Evolutionary conservation across 129 eudicot genomes (phyloP).

Genomic region (Artemisia annua): DNA sequence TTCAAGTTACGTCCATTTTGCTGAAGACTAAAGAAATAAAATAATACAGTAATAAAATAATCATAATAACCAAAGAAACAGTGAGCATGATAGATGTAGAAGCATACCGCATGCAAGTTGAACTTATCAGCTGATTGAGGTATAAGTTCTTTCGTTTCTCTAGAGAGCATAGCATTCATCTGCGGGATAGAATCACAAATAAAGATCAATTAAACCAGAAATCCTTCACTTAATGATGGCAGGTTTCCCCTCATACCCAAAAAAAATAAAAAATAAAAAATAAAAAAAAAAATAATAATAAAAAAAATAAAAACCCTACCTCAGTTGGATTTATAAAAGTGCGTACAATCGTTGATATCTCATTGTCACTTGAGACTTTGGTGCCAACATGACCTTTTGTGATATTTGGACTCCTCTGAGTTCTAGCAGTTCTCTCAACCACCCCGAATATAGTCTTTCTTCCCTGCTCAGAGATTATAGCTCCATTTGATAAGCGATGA

Average conservation of each 20-base stretch:
- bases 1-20: neutral
- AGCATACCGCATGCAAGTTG: conserved; percentile 44
- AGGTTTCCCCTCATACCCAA: neutral
- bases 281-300: too few relatives aligned
- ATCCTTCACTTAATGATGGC: neutral
- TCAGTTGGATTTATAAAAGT: conserved; percentile 39
- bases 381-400: neutral
- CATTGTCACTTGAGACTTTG: conserved; percentile 25
- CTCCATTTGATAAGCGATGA: conserved; percentile 25
- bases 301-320: too few relatives aligned
- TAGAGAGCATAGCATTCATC: conserved; percentile 46
- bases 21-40: too few relatives aligned
- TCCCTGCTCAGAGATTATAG: conserved; percentile 32
- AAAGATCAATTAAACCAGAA: conserved; percentile 7
- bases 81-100: conserved; percentile 6
- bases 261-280: too few relatives aligned
- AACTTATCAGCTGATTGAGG: conserved; percentile 46
- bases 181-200: conserved; percentile 37
- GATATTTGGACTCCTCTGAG: conserved; percentile 39
- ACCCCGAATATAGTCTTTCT: conserved; percentile 32
- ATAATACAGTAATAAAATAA: neutral
- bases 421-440: conserved; percentile 25
- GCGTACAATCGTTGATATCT: conserved; percentile 18
- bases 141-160: conserved; percentile 35
- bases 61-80: neutral